Evolutionary conservation across 768 basidiomycete species (phyloP).

Genomic region (Hirschioporus abietinus): DNA sequence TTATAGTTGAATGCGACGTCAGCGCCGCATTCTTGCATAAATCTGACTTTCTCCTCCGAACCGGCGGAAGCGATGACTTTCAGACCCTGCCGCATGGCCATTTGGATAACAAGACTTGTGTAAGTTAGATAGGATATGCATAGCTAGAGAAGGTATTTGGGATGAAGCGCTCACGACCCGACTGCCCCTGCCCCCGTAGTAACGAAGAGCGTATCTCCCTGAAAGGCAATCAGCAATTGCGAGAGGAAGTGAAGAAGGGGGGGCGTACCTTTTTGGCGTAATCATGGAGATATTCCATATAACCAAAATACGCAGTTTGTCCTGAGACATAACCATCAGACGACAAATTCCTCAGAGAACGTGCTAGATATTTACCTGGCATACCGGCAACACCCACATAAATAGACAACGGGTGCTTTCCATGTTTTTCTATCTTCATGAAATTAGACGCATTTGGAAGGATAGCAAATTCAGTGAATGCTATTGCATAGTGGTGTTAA

Average conservation of each 20-base stretch:
- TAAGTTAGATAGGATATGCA: background rate
- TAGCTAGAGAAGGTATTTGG: constrained; percentile 13
- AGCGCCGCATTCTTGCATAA: constrained; percentile 53
- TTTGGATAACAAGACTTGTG: constrained; percentile 30
- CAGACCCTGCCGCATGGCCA: constrained; percentile 37
- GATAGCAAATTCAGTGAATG: background rate
- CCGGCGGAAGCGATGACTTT: constrained; percentile 72
- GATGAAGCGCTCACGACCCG: constrained; percentile 21
- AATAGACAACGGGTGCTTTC: constrained; percentile 33
- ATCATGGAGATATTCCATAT: constrained; percentile 32
- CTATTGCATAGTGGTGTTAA: constrained; percentile 4
- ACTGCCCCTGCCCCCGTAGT: constrained; percentile 30
- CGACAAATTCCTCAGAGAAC: background rate
- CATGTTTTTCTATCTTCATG: constrained; percentile 20
- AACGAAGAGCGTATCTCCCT: constrained; percentile 32
- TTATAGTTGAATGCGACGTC: constrained; percentile 77
- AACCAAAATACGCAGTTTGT: constrained; percentile 30
- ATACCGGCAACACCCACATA: constrained; percentile 49
- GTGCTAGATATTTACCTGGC: constrained; percentile 19
- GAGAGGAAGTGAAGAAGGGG: no score
- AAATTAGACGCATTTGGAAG: constrained; percentile 38
- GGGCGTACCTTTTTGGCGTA: constrained; percentile 32
- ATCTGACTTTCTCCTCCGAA: constrained; percentile 67
- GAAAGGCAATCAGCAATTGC: background rate
- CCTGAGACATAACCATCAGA: constrained; percentile 14